These are phyloP conservation scores for Penicillium riverlandense DNA, from an alignment of 495 filamentous ascomycete species.

Conservation along the genomic window DNA sequence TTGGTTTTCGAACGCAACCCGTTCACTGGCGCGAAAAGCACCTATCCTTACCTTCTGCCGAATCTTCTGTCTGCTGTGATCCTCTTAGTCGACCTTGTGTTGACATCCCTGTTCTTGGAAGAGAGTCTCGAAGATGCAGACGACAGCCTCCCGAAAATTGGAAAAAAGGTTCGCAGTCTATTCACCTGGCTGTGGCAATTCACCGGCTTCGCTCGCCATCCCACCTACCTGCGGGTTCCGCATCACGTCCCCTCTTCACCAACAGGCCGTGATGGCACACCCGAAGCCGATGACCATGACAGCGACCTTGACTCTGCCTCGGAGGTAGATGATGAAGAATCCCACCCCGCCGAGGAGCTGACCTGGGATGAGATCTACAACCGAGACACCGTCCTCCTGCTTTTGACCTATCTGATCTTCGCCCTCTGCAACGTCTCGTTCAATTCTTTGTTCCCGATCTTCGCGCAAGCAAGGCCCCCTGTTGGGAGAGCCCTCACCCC, in stretches of 20 bases:
- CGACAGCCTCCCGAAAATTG: constrained; percentile 53
- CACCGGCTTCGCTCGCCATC: constrained; percentile 46
- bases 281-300: constrained; percentile 28
- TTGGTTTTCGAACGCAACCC: constrained; percentile 56
- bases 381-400: constrained; percentile 70
- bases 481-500: constrained; percentile 70
- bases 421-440: constrained; percentile 84
- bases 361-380: constrained; percentile 53
- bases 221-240: constrained; percentile 49
- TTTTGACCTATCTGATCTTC: constrained; percentile 80
- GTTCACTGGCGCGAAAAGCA: constrained; percentile 43
- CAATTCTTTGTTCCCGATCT: constrained; percentile 89
- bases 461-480: constrained; percentile 65
- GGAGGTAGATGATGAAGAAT: constrained; percentile 29
- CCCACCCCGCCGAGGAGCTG: constrained; percentile 29
- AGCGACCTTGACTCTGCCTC: constrained; percentile 37
- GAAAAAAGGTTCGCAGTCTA: constrained; percentile 48
- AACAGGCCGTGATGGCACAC: constrained; percentile 14
- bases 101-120: constrained; percentile 71
- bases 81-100: constrained; percentile 62
- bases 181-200: constrained; percentile 74
- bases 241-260: constrained; percentile 10
- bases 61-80: constrained; percentile 70
- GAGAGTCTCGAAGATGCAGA: constrained; percentile 74
- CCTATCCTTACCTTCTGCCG: constrained; percentile 78